Conservation (phyloP, 163 green algal genomes). For the Chlorella variabilis region DNA sequence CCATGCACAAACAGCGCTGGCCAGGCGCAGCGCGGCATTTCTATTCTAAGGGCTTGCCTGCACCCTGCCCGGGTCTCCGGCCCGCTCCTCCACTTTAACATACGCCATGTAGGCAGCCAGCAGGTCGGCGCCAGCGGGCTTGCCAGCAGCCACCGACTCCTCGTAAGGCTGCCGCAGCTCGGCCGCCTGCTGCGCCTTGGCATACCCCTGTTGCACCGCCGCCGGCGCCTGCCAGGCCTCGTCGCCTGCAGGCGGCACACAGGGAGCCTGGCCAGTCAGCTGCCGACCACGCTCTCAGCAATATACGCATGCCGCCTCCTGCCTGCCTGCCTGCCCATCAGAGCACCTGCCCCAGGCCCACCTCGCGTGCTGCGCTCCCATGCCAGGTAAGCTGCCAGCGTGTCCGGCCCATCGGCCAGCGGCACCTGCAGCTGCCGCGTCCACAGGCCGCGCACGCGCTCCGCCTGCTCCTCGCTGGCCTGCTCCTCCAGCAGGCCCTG, state of each 20-base stretch:
- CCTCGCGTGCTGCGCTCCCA: conserved; percentile 65
- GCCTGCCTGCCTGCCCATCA: no score
- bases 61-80: conserved; percentile 63
- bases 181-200: conserved; percentile 41
- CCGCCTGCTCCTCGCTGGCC: conserved; percentile 51
- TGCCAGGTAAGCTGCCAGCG: conserved; percentile 65
- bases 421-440: conserved; percentile 73
- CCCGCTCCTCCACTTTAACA: conserved; percentile 79
- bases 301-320: no score
- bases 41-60: conserved; percentile 54
- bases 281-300: no score
- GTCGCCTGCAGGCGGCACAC: neutral
- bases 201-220: neutral
- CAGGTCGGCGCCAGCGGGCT: conserved; percentile 51
- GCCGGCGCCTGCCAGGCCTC: conserved; percentile 1
- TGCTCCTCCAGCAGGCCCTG: conserved; percentile 26
- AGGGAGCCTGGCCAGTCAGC: no score
- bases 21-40: neutral
- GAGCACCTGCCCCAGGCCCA: no score
- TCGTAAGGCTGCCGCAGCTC: conserved; percentile 49
- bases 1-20: neutral
- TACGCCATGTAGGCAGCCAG: conserved; percentile 85
- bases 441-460: conserved; percentile 71
- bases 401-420: conserved; percentile 46
- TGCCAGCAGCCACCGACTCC: conserved; percentile 33